Percentiles rank a stretch among this genome's conserved stretches.
phyloP scores from a whole-genome alignment of 768 basidiomycete species.

The Suillus alpinus region DNA sequence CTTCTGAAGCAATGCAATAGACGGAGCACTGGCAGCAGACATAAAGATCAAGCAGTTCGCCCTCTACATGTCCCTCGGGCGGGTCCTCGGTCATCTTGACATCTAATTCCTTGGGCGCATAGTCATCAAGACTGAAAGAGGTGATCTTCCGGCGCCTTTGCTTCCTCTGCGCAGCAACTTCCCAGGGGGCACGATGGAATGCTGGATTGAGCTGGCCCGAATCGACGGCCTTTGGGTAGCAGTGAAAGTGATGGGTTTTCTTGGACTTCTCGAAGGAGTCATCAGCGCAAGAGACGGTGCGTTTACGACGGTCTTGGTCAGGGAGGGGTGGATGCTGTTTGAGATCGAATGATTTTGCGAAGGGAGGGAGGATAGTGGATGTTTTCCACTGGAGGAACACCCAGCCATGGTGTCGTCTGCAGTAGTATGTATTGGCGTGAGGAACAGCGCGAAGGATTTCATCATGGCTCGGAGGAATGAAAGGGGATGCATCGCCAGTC shows the following conservation, averaged over 20 bases:
- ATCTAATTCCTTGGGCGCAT: constrained; percentile 23
- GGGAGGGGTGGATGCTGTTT: constrained; percentile 49
- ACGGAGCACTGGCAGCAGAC: constrained; percentile 83
- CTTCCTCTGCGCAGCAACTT: constrained; percentile 46
- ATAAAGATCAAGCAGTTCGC: constrained; percentile 70
- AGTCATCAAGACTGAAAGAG: constrained; percentile 32
- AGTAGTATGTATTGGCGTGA: constrained; percentile 82
- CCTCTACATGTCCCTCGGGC: constrained; percentile 37
- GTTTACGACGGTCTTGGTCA: constrained; percentile 48
- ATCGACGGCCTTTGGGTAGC: constrained; percentile 68
- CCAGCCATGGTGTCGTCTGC: constrained; percentile 81
- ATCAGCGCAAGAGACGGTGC: constrained; percentile 52
- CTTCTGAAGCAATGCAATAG: constrained; percentile 65
- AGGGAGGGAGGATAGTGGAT: constrained; percentile 57
- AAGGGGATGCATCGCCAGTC: constrained; percentile 10
- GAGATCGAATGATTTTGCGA: constrained; percentile 51
- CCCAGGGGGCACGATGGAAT: constrained; percentile 59
- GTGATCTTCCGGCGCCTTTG: constrained; percentile 53
- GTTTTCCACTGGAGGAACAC: constrained; percentile 70
- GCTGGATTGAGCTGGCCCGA: constrained; percentile 65
- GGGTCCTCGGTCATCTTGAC: constrained; percentile 32
- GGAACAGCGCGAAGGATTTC: constrained; percentile 71
- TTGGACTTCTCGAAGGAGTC: constrained; percentile 47
- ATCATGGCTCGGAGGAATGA: constrained; percentile 48
- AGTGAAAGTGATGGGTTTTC: constrained; percentile 80